A percentile compares a stretch with the other conserved stretches of the same genome.
Conservation (phyloP, 352 stramenopile species). For the Plasmopara halstedii region DNA sequence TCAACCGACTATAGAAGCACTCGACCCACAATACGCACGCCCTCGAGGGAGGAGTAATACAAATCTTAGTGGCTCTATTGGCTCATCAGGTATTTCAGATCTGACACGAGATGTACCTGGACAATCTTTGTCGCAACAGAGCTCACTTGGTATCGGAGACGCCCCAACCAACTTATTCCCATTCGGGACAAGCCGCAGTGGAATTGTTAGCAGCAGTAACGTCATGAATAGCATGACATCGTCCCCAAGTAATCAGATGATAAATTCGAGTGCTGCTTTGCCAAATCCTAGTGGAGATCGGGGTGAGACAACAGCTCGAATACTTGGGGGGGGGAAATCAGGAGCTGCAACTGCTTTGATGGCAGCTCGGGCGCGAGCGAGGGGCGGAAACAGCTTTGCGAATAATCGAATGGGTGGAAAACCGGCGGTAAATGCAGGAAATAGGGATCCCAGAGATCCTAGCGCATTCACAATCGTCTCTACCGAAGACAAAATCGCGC, state of each 20-base stretch:
- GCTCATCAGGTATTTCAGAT: slow-evolving; percentile 25
- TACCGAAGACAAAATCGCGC: slow-evolving; percentile 43
- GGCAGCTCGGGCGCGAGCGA: slow-evolving; percentile 54
- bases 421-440: slow-evolving; percentile 25
- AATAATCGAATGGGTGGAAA: slow-evolving; percentile 36
- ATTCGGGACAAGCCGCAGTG: no score
- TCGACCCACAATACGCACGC: slow-evolving; percentile 24
- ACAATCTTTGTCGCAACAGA: slow-evolving; percentile 40
- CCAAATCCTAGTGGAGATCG: slow-evolving; percentile 17
- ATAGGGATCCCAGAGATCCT: slow-evolving; percentile 9
- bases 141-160: slow-evolving; percentile 21
- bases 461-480: slow-evolving; percentile 7
- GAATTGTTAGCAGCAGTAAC: slow-evolving; percentile 22
- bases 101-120: slow-evolving; percentile 40
- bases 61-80: slow-evolving; percentile 15
- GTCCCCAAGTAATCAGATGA: slow-evolving; percentile 46
- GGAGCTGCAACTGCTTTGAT: slow-evolving; percentile 65
- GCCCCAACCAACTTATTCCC: slow-evolving; percentile 1
- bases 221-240: slow-evolving; percentile 30
- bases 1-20: slow-evolving; percentile 18
- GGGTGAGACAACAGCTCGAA: slow-evolving; percentile 17
- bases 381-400: slow-evolving; percentile 44
- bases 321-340: slow-evolving; percentile 37
- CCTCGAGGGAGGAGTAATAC: slow-evolving; percentile 32
- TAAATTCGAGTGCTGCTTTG: slow-evolving; percentile 11